A percentile compares a stretch with the other conserved stretches of the same genome.
These are phyloP conservation scores for Prunus mongolica DNA, from an alignment of 306 rosid species.

Conservation along the genomic window DNA sequence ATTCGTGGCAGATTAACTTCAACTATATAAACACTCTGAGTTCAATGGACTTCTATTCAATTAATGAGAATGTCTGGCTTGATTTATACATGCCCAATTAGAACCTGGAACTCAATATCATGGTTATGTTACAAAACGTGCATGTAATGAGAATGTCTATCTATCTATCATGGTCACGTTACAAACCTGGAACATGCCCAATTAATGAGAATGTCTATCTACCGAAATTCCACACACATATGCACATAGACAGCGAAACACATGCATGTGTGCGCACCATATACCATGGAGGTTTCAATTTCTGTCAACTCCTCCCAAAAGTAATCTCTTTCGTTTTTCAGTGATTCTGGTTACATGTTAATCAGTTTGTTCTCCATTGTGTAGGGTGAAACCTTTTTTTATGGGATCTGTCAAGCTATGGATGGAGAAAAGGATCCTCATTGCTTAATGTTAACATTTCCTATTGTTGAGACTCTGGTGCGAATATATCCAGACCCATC, in stretches of 20 bases:
- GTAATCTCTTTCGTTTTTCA: neutral
- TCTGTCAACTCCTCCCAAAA: neutral
- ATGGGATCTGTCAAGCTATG: constrained; percentile 77
- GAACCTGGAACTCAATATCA: neutral
- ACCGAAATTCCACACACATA: neutral
- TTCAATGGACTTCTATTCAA: neutral
- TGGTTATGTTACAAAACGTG: neutral
- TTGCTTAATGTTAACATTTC: constrained; percentile 73
- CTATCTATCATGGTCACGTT: neutral
- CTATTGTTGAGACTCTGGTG: constrained; percentile 55
- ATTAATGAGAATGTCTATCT: no score
- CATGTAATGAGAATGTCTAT: no score
- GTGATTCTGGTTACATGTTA: neutral
- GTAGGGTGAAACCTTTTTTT: constrained; percentile 72
- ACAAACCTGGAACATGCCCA: no score
- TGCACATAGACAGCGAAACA: neutral
- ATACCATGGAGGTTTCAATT: neutral
- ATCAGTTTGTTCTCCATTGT: constrained; percentile 30
- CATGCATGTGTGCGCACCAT: neutral
- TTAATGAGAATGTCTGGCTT: neutral
- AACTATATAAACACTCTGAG: neutral
- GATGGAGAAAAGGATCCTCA: constrained; percentile 93
- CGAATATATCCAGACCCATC: constrained; percentile 66
- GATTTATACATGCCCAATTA: neutral
- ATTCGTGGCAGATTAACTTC: neutral